phyloP scores from a whole-genome alignment of 768 basidiomycete genomes.

The Boletus tomentosulus region DNA sequence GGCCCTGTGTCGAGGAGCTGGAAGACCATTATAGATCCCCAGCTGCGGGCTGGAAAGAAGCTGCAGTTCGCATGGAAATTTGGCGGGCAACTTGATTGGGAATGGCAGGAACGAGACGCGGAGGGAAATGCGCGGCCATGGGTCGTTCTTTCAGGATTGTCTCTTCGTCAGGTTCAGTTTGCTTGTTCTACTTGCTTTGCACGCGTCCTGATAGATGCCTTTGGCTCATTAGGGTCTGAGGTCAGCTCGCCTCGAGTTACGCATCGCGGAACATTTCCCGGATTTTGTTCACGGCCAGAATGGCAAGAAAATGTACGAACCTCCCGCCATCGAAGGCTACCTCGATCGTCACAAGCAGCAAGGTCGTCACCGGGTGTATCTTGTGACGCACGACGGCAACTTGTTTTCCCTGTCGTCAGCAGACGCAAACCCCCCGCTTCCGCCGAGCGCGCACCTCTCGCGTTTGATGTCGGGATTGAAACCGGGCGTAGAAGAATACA shows the following conservation, averaged over 20 bases:
- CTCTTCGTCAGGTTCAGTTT: conserved; percentile 59
- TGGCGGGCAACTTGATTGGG: conserved; percentile 78
- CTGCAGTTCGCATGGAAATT: conserved; percentile 79
- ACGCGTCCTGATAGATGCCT: conserved; percentile 11
- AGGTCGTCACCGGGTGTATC: conserved; percentile 57
- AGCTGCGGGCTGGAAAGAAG: conserved; percentile 49
- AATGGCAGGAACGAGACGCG: conserved; percentile 68
- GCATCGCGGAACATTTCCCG: conserved; percentile 67
- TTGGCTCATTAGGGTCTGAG: conserved; percentile 29
- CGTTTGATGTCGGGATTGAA: conserved; percentile 29
- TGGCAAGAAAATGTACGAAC: conserved; percentile 58
- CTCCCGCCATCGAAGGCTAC: conserved; percentile 84
- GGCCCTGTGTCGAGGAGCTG: conserved; percentile 43
- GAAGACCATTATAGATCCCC: conserved; percentile 53
- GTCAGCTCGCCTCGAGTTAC: conserved; percentile 65
- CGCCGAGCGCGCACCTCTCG: conserved; percentile 49
- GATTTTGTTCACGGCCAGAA: conserved; percentile 37
- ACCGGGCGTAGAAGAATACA: conserved; percentile 24
- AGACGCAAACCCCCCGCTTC: conserved; percentile 63
- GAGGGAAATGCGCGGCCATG: conserved; percentile 60
- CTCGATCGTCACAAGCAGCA: conserved; percentile 65
- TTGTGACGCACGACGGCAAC: conserved; percentile 68
- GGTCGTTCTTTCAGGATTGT: conserved; percentile 73
- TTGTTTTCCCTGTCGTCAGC: conserved; percentile 56
- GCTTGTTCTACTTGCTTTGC: background rate